phyloP scores from a whole-genome alignment of 2,329 filamentous ascomycete species.

The Ophiostoma himal-ulmi region DNA sequence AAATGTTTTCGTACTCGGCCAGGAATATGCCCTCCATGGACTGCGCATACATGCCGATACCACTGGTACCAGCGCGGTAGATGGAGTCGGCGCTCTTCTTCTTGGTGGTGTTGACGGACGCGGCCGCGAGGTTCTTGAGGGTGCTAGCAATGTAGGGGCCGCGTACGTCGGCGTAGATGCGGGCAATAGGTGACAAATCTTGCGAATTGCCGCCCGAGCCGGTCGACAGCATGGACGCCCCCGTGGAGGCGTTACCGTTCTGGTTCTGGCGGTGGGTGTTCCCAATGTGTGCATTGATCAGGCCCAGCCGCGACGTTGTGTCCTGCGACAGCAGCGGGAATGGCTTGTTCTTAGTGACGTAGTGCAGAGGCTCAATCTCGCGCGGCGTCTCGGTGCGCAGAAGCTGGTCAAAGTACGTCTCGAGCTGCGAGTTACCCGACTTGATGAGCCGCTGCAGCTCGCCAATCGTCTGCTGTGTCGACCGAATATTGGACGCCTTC shows the following conservation, averaged over 20 bases:
- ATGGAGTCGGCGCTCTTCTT: conserved; percentile 75
- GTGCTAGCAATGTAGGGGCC: conserved; percentile 80
- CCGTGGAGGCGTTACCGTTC: conserved; percentile 39
- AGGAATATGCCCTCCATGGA: conserved; percentile 82
- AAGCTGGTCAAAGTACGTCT: conserved; percentile 74
- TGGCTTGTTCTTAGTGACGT: conserved; percentile 78
- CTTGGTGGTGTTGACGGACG: conserved; percentile 76
- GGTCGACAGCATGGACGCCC: conserved; percentile 53
- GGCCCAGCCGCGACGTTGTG: conserved; percentile 65
- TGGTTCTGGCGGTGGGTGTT: conserved; percentile 46
- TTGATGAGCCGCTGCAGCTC: conserved; percentile 74
- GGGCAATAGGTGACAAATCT: conserved; percentile 62
- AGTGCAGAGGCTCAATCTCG: conserved; percentile 83
- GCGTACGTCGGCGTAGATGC: conserved; percentile 78
- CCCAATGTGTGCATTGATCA: conserved; percentile 73
- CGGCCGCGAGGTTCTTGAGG: conserved; percentile 78
- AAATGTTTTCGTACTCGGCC: conserved; percentile 87
- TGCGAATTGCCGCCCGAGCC: conserved; percentile 35
- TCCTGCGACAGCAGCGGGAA: conserved; percentile 79
- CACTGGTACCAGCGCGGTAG: conserved; percentile 83
- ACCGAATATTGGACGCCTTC: conserved; percentile 81
- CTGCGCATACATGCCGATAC: conserved; percentile 81
- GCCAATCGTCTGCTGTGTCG: conserved; percentile 81
- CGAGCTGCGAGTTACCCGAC: conserved; percentile 73
- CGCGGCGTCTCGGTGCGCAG: conserved; percentile 69